A percentile compares a stretch with the other conserved stretches of the same genome.
These are phyloP conservation scores for Boletellus sp. DNA, from an alignment of 1,284 basidiomycete species.

Conservation along the genomic window DNA sequence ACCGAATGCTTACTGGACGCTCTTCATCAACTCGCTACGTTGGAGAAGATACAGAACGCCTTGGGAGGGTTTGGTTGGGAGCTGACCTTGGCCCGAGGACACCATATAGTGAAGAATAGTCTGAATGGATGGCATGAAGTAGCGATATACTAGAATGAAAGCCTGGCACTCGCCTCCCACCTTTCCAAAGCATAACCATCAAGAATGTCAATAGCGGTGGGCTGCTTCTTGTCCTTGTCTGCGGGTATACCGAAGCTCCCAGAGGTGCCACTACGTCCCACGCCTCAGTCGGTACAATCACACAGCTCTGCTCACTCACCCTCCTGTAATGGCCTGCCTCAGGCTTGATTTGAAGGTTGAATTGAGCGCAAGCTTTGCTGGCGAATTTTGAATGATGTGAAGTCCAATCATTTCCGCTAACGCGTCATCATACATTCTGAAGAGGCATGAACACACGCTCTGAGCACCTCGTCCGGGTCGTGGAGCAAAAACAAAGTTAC, in stretches of 20 bases:
- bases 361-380: slow-evolving; percentile 66
- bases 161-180: slow-evolving; percentile 76
- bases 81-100: slow-evolving; percentile 77
- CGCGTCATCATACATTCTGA: slow-evolving; percentile 71
- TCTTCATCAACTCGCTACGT: slow-evolving; percentile 84
- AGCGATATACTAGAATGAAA: background rate
- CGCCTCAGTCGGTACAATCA: slow-evolving; percentile 8
- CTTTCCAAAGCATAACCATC: slow-evolving; percentile 86
- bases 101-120: slow-evolving; percentile 99
- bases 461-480: slow-evolving; percentile 4
- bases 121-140: slow-evolving; percentile 28
- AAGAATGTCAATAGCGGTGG: slow-evolving; percentile 60
- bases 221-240: slow-evolving; percentile 53
- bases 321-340: slow-evolving; percentile 87
- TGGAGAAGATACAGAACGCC: slow-evolving; percentile 83
- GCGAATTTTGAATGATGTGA: slow-evolving; percentile 69
- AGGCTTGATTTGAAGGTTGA: slow-evolving; percentile 77
- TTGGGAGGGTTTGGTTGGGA: slow-evolving; percentile 68
- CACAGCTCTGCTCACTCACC: slow-evolving; percentile 50
- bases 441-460: slow-evolving; percentile 2
- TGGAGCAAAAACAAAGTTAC: slow-evolving; percentile 14
- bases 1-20: slow-evolving; percentile 45
- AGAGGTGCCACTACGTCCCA: slow-evolving; percentile 70
- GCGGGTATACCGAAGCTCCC: slow-evolving; percentile 89
- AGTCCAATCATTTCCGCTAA: slow-evolving; percentile 65